Base-by-base conservation (phyloP, 306 rosid species). In the Herpetospermum pedunculosum region DNA sequence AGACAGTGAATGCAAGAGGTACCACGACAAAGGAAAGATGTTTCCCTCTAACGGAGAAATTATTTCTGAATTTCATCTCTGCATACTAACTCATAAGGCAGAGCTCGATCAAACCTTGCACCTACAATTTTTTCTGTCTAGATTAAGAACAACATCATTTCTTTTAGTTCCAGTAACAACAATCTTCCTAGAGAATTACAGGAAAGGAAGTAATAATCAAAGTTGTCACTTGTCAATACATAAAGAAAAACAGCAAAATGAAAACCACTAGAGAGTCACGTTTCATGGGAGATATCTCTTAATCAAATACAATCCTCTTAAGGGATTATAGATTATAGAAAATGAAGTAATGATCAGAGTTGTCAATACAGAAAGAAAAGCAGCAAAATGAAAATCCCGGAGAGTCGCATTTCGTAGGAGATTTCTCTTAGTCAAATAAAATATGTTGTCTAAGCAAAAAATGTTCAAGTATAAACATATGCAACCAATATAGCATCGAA, bases 31-130 rank as follows among this genome's bases (percentile, higher is more conserved):
- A 32, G 40, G 47, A 72, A 72, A 50, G 46, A 50, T 50, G 47
- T 3, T 52, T 34, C 48, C 64, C 64, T 50, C 64, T 72, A 8
- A 34, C 13, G 5, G 49, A 16, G 49, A 72, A 72, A n/a, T 72
- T 72, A 52, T 6, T 72, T 53, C 47, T 34, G 16, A 72, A 11
- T 53, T 72, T 72, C 76, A 72, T 72, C 60, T 72, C 76, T 72
- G 75, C 57, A 49, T 19, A 53, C 74, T 46, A 41, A 23, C 10
- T 43, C 52, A 13, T 43, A 41, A 65, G 28, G 35, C 49, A 67
- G 19, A 64, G 73, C 35, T 41, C 12, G 29, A 41, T 23, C 32
- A 41, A 29, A 68, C 74, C 57, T 70, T n/a, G 30, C 58, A 46
- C 41, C 74, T 7, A 7, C 16, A 28, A 44, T 3, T 8, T 15